Evolutionary conservation across 2,329 filamentous ascomycete genomes (phyloP).

Genomic region (Cyclaneusma minus): DNA sequence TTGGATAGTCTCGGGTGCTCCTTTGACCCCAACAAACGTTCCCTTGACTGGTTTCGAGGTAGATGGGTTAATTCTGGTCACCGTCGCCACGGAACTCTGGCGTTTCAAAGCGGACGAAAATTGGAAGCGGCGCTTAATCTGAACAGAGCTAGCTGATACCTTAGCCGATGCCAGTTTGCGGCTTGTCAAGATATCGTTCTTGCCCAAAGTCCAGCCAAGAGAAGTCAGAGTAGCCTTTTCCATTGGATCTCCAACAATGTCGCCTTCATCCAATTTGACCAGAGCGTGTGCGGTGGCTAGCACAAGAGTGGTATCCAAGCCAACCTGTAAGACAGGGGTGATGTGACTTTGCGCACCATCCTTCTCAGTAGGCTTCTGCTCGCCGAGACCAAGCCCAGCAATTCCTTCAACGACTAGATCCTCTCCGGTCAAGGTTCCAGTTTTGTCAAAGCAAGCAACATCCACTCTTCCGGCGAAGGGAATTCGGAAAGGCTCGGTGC

Average conservation of each 20-base stretch:
- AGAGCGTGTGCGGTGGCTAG: conserved; percentile 89
- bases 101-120: conserved; percentile 95
- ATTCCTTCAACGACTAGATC: conserved; percentile 95
- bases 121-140: conserved; percentile 93
- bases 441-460: conserved; percentile 97
- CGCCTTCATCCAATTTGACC: conserved; percentile 91
- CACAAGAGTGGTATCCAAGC: conserved; percentile 76
- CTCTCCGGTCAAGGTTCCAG: conserved; percentile 88
- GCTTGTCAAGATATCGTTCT: conserved; percentile 68
- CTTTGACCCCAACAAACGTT: conserved; percentile 92
- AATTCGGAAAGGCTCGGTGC: conserved; percentile 96
- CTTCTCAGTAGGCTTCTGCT: conserved; percentile 47
- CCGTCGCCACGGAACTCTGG: conserved; percentile 83
- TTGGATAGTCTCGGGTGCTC: conserved; percentile 90
- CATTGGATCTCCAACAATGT: conserved; percentile 97
- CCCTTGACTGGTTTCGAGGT: conserved; percentile 64
- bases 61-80: conserved; percentile 54
- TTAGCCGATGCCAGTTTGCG: conserved; percentile 35
- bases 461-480: conserved; percentile 92
- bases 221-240: conserved; percentile 87
- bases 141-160: conserved; percentile 57
- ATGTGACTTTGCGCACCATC: conserved; percentile 77
- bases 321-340: conserved; percentile 51
- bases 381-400: conserved; percentile 68
- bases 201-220: conserved; percentile 84